Evolutionary conservation across 2,329 filamentous ascomycete genomes (phyloP), one percentile per base, ranked within the genome.

Genomic region (Fusarium sp.): DNA sequence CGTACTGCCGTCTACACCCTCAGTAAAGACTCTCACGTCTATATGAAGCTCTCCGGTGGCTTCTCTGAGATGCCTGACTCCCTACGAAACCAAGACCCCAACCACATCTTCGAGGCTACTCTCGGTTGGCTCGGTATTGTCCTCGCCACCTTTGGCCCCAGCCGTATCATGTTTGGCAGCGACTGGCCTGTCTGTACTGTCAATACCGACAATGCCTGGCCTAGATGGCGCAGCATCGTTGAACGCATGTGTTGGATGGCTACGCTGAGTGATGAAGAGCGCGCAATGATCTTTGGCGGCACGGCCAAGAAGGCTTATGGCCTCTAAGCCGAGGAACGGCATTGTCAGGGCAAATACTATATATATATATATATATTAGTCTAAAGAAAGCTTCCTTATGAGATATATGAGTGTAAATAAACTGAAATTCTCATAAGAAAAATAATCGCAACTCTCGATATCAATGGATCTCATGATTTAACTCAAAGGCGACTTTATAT

Each of bases 171-270:
- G 91, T 98, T 96, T 81, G 95, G 92, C 29, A 95, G 92, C 72
- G 94, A 98, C 81, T 98, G 95, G 95, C 95, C 95, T 5, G 92
- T 98, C 2, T 97, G 94, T 82, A 95, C 94, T 70, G 83, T 94
- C 31, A 76, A 80, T 73, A 85, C 85, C 45, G 83, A 86, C 52
- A 82, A 84, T 27, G 90, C 93, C 37, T 97, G 94, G 94, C 83
- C 84, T 39, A 88, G 91, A 75, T 98, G 95, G 95, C 88, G 85
- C 71, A 85, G 85, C 25, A 85, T 96, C 4, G 92, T 97, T 23
- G 89, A 91, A 70, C 84, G 84, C 71, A 85, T 93, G 75, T 88
- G 94, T 73, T 85, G 86, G 81, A 87, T 91, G 85, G 88, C 88
- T 2, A 85, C 85, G 45, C 79, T 95, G 67, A 84, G 80, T 4